These are phyloP conservation scores for Prototheca cutis DNA, from an alignment of 163 green algal genomes.

Conservation along the genomic window DNA sequence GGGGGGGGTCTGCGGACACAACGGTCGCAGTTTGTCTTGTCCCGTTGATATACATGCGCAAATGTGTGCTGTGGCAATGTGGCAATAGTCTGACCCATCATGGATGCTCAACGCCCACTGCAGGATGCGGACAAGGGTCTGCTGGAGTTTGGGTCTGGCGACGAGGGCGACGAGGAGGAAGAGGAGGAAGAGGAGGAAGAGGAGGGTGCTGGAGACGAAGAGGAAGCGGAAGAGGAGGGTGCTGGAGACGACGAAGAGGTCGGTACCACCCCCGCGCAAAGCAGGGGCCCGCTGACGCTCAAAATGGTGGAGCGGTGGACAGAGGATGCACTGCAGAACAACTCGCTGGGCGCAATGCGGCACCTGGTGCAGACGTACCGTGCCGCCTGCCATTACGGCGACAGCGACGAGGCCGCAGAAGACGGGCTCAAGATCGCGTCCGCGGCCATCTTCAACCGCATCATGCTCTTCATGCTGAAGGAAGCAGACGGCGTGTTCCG, in stretches of 20 bases:
- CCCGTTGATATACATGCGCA: too few relatives aligned
- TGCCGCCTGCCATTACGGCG: constrained; percentile 86
- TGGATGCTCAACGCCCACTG: too few relatives aligned
- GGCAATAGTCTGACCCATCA: too few relatives aligned
- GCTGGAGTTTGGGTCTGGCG: constrained; percentile 67
- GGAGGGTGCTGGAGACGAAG: constrained; percentile 6
- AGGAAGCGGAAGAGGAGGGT: constrained; percentile 6
- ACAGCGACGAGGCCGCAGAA: constrained; percentile 57
- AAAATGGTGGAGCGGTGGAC: constrained; percentile 66
- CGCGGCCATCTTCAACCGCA: constrained; percentile 70
- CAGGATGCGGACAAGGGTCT: constrained; percentile 72
- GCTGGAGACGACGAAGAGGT: background rate
- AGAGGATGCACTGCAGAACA: constrained; percentile 35
- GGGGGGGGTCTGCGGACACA: constrained; percentile 7
- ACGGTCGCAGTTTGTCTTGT: too few relatives aligned
- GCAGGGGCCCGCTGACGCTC: constrained; percentile 42
- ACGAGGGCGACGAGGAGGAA: constrained; percentile 42
- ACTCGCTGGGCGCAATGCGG: constrained; percentile 43
- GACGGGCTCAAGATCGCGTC: constrained; percentile 55
- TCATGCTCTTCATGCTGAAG: constrained; percentile 68
- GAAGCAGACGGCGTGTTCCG: constrained; percentile 78
- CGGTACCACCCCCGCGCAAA: background rate
- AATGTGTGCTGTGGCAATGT: too few relatives aligned
- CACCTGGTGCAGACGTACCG: constrained; percentile 48
- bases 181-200: constrained; percentile 28